Base-by-base conservation (phyloP, 2,329 filamentous ascomycete species). In the Scedosporium dehoogii region DNA sequence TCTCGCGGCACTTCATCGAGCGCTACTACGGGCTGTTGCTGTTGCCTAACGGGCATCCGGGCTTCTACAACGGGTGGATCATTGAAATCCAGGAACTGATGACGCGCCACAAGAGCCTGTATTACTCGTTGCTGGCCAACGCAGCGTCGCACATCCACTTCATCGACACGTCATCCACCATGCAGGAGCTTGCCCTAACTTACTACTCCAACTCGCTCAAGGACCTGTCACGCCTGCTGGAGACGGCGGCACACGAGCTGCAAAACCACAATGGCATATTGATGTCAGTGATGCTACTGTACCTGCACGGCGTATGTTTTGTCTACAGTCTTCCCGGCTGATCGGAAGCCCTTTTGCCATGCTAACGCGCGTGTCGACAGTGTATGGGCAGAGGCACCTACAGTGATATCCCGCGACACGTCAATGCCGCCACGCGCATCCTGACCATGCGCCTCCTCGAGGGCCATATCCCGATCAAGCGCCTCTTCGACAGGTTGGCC, bases 1-100 rank as follows among this genome's bases (percentile, higher is more conserved):
- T 69, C 21, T 63, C 65, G 3, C 63, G 64, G 5, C 68, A 69
- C 58, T 69, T 69, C 53, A 63, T 66, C 56, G 61, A 64, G 4
- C 64, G 62, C 46, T 70, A 66, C 55, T 67, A 64, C 3, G 42
- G 59, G 4, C 65, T 71, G 3, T 61, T 72, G 1, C 56, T 72
- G 0, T 61, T 72, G 1, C 71, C 70, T 0, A 66, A 67, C n/a
- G 71, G 70, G 38, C 70, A 73, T 46, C 66, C 66, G 4, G 68
- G 66, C 6, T 72, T 72, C 51, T 64, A 68, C 51, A 62, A 71
- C 56, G 70, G 68, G 9, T 73, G 71, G 70, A 67, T 71, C 2
- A 53, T 61, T 1, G 69, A 72, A 9, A 70, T 73, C 12, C 66
- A 69, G 48, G 58, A 67, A n/a, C 67, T 71, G 1, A 71, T 70